Evolutionary conservation across 2,329 filamentous ascomycete species (phyloP).

Genomic region (Aspergillus sp.): DNA sequence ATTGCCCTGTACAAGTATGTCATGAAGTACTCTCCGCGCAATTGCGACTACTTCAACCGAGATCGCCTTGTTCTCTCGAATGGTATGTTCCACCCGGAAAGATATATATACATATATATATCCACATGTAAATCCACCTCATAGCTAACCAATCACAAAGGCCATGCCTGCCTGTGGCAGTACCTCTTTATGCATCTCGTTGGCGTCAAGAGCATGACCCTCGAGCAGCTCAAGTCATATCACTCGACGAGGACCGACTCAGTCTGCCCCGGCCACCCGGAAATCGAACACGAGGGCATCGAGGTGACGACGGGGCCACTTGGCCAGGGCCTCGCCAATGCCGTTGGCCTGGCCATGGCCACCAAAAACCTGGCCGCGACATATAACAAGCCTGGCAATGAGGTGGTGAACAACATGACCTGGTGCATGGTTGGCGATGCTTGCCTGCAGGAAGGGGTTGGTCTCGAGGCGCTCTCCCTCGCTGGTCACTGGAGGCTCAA

Average conservation of each 20-base stretch:
- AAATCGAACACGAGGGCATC: conserved; percentile 49
- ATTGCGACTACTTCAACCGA: conserved; percentile 55
- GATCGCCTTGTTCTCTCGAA: conserved; percentile 62
- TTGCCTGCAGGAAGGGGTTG: conserved; percentile 56
- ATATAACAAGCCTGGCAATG: conserved; percentile 43
- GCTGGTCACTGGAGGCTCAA: conserved; percentile 53
- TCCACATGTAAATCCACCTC: no score
- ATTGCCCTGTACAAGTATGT: conserved; percentile 59
- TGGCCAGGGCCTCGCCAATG: conserved; percentile 55
- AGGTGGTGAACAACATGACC: conserved; percentile 46
- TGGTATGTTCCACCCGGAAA: conserved; percentile 23
- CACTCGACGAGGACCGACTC: conserved; percentile 45
- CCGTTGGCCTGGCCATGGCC: conserved; percentile 54
- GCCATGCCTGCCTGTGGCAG: conserved; percentile 53
- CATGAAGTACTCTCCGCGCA: conserved; percentile 57
- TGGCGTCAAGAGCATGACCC: conserved; percentile 52
- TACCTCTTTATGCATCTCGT: conserved; percentile 51
- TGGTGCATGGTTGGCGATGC: conserved; percentile 57
- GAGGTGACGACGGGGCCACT: conserved; percentile 56
- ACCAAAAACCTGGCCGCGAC: conserved; percentile 48
- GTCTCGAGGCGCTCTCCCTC: conserved; percentile 52
- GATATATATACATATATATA: no score
- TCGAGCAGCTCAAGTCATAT: conserved; percentile 55
- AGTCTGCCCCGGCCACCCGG: conserved; percentile 48
- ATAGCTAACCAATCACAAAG: conserved; percentile 46